Base-by-base conservation (phyloP, 2,329 filamentous ascomycete species). In the Paracamarosporium sp. region DNA sequence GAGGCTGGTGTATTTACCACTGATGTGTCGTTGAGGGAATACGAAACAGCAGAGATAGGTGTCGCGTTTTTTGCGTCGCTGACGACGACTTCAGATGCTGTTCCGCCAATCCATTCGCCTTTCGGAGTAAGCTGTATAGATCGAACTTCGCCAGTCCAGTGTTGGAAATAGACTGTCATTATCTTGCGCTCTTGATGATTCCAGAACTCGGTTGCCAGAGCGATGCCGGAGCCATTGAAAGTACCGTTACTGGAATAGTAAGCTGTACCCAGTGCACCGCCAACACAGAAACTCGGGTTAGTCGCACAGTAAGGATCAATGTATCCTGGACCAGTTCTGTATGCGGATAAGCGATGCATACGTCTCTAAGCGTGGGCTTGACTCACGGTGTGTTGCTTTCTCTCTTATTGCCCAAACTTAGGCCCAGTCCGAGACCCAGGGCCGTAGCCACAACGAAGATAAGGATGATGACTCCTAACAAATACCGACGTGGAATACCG, bases 141-240 rank as follows among this genome's bases (percentile, higher is more conserved):
- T n/a, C 80, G 64, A 36, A 82, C 76, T 6, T 78, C 68, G 12
- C 80, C 80, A 2, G 71, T 72, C 38, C 76, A 72, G 57, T 82
- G 78, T 56, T 82, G 79, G 56, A 79, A 81, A 63, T 81, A 81
- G 38, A 81, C 67, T 2, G 78, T 78, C 12, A 81, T 74, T 13
- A 71, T 71, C 5, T 77, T 78, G 33, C 76, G 72, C n/a, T 74
- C 71, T 8, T 73, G 67, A 11, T 67, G 64, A 17, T 71, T 74
- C 66, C 79, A 80, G 0, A 76, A 80, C 45, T 80, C 77, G 6
- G 75, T 76, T 15, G 80, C 79, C 7, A 81, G 58, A 2, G 79
- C 80, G 35, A 82, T 78, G 6, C 80, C 79, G 20, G 77, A 78
- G n/a, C 79, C 80, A 57, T 82, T 81, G 68, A 79, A 81, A 5